Evolutionary conservation across 73 alveolate genomes (phyloP).

Genomic region (Stentor coeruleus): DNA sequence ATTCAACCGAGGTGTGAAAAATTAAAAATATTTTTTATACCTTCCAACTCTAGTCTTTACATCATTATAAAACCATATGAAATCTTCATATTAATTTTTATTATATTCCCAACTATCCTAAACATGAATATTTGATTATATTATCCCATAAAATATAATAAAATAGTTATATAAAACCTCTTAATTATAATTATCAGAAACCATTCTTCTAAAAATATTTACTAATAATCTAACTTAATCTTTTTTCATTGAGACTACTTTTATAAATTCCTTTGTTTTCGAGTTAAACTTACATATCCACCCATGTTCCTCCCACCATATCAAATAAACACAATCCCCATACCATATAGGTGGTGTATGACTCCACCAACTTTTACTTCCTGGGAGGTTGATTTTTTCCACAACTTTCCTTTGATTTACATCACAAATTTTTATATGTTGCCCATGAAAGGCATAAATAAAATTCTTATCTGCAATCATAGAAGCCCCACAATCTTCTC

Average conservation of each 20-base stretch:
- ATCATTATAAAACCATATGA: too few relatives aligned
- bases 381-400: not conserved
- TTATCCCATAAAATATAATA: too few relatives aligned
- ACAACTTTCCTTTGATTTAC: not conserved
- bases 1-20: conserved; percentile 40
- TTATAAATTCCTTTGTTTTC: not conserved
- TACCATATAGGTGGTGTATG: not conserved
- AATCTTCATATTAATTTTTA: too few relatives aligned
- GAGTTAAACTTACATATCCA: not conserved
- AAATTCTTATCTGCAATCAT: not conserved
- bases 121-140: too few relatives aligned
- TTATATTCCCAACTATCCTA: too few relatives aligned
- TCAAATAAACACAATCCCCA: not conserved
- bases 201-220: too few relatives aligned
- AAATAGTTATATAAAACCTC: too few relatives aligned
- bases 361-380: conserved; percentile 5
- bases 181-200: too few relatives aligned
- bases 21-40: conserved; percentile 70
- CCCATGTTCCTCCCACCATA: not conserved
- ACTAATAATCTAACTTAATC: too few relatives aligned
- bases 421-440: not conserved
- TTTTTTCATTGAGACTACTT: not conserved
- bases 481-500: not conserved
- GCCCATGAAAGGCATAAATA: not conserved
- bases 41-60: conserved; percentile 22